phyloP scores from a whole-genome alignment of 345 rosid genomes.

The Acer campestre region DNA sequence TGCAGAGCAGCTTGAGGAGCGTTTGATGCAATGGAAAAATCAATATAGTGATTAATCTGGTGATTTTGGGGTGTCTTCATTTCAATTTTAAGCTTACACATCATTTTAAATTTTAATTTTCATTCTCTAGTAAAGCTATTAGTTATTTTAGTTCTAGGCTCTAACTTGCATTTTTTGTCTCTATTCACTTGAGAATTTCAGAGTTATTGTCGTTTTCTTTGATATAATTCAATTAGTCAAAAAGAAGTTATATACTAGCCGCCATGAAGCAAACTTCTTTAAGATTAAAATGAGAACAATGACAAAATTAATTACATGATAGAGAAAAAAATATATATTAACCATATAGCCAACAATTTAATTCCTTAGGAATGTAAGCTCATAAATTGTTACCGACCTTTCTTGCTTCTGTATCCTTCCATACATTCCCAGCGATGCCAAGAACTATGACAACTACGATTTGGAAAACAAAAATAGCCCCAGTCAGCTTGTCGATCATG shows the following conservation, averaged over 20 bases:
- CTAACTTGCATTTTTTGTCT: neutral
- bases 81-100: neutral
- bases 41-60: neutral
- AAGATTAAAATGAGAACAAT: neutral
- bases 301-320: neutral
- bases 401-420: conserved; percentile 98
- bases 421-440: conserved; percentile 93
- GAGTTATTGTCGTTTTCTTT: neutral
- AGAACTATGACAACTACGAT: conserved; percentile 93
- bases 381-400: conserved; percentile 52
- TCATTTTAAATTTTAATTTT: neutral
- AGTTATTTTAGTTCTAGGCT: conserved; percentile 2
- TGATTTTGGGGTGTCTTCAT: neutral
- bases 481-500: conserved; percentile 98
- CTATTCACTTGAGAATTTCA: neutral
- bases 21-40: neutral
- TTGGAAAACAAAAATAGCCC: conserved; percentile 97
- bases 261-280: neutral
- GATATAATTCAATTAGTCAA: neutral
- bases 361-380: conserved; percentile 15
- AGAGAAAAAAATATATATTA: neutral
- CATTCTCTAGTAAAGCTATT: neutral
- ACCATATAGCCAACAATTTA: neutral
- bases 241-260: neutral
- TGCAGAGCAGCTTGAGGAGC: neutral